Conservation (phyloP, 169 alveolate genomes). For the Eimeria necatrix region DNA sequence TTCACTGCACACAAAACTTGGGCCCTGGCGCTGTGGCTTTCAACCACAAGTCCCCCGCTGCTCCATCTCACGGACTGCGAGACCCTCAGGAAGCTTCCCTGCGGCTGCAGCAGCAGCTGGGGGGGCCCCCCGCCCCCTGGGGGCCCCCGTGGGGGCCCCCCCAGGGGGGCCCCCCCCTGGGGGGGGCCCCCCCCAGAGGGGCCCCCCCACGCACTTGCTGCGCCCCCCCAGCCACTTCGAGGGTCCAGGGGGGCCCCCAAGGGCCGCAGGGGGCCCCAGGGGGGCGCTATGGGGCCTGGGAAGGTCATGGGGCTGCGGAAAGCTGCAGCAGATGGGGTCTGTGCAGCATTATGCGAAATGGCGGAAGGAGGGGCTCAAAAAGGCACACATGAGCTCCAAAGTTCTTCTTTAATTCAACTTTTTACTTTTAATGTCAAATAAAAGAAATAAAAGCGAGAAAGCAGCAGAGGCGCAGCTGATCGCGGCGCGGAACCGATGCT, state of each 20-base stretch:
- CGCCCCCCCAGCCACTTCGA: neutral
- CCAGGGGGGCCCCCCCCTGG: neutral
- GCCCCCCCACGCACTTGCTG: neutral
- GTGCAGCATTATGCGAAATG: neutral
- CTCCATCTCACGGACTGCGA: constrained; percentile 33
- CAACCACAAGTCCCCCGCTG: constrained; percentile 8
- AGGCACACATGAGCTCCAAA: too few relatives aligned
- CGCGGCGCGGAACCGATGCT: too few relatives aligned
- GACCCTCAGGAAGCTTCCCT: constrained; percentile 1
- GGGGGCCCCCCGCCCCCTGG: neutral
- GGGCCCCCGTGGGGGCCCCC: constrained; percentile 12
- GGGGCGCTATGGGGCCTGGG: neutral
- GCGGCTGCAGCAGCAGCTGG: neutral
- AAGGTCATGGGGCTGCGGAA: neutral
- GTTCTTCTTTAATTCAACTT: too few relatives aligned
- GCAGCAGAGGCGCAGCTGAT: too few relatives aligned
- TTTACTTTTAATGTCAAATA: too few relatives aligned
- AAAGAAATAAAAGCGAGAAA: too few relatives aligned
- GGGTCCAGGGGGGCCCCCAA: neutral
- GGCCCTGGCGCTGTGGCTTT: constrained; percentile 22
- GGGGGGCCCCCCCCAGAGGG: neutral
- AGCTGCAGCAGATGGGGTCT: neutral
- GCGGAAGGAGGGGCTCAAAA: neutral
- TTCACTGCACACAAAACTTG: neutral
- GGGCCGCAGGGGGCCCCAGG: constrained; percentile 25